Evolutionary conservation across 495 filamentous ascomycete species (phyloP), one percentile per base, ranked within the genome.

Genomic region (Pseudomonodictys pantanalensis): DNA sequence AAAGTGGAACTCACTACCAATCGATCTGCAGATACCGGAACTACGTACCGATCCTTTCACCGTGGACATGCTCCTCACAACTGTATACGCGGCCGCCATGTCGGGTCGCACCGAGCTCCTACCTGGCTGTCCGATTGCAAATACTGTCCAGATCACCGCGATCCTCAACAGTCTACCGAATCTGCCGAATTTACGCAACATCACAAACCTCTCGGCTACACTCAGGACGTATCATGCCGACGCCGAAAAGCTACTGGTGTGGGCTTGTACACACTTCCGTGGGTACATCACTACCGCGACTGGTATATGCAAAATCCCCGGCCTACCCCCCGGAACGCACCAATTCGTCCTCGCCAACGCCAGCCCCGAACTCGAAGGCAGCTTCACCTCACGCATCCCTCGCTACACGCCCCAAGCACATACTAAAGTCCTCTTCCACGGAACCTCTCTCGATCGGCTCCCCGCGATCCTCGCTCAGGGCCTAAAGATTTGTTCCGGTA

Each of bases 331-430:
- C 3, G 66, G 64, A 2, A 60, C 62, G 5, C 64, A 69, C 33
- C 72, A 74, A 58, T 74, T 73, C 58, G 24, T 74, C 4, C 60
- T 73, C 17, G 67, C 71, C 2, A 73, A 67, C 57, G 63, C 64
- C 0, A 24, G 33, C 17, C 72, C 71, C 2, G 56, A 59, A 24
- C 38, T 63, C 10, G 72, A 74, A 46, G 23, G 2, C 20, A 46
- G 42, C 3, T 73, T 71, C 47, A 43, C 62, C 1, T 20, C 38
- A 15, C 59, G 60, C 22, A 7, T 66, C 10, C 12, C 18, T 17
- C 20, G 24, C 7, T 20, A 18, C 10, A 52, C 41, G 24, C 48
- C 38, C 12, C 10, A n/a, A n/a, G n/a, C n/a, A n/a, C n/a, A 2
- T 2, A 66, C 63, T 1, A 57, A 53, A 2, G 60, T 74, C 8